Evolutionary conservation across 108 stramenopile genomes (phyloP), one percentile per base, ranked within the genome.

Genomic region (Cyclotella choctawhatcheeana): DNA sequence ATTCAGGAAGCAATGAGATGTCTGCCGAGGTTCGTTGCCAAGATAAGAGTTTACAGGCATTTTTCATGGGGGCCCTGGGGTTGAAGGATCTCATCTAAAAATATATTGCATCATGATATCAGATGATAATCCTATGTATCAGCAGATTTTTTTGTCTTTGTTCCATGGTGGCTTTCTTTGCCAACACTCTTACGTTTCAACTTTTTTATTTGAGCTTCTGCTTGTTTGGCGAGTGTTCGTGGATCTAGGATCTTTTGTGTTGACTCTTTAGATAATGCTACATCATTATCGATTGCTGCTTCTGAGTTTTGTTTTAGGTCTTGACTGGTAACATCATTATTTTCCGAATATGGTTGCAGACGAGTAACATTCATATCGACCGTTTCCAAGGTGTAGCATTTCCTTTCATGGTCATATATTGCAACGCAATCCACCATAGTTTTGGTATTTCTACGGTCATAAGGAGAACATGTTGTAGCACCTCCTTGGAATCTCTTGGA

Each of bases 371-470:
- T 27, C 29, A 60, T 52, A 21, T 68, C 71, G 2, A 79, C 78
- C 50, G 72, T 60, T 22, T 79, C 78, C 25, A 79, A 64, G 32
- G 72, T 59, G 37, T 79, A 67, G 27, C 64, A 59, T 27, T 65
- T 50, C 64, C 24, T 60, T 0, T 32, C 14, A 5, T 30, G 30
- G 51, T 79, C 70, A 51, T 79, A 79, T 47, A 47, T 17, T n/a
- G 70, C 77, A 30, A 79, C 35, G 27, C 77, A 79, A 54, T 79
- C 77, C 22, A 79, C 70, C 65, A 71, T 67, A 25, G 63, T 56
- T 17, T 55, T 60, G 14, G 40, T 17, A 21, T 13, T 52, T 44
- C 53, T n/a, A 33, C 53, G 31, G 12, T 64, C 58, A 22, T 8
- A 17, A 21, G 22, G 17, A 20, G 54, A 20, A 52, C 50, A 63